Base-by-base conservation (phyloP, 2,329 filamentous ascomycete genomes). In the Colletotrichum trifolii region DNA sequence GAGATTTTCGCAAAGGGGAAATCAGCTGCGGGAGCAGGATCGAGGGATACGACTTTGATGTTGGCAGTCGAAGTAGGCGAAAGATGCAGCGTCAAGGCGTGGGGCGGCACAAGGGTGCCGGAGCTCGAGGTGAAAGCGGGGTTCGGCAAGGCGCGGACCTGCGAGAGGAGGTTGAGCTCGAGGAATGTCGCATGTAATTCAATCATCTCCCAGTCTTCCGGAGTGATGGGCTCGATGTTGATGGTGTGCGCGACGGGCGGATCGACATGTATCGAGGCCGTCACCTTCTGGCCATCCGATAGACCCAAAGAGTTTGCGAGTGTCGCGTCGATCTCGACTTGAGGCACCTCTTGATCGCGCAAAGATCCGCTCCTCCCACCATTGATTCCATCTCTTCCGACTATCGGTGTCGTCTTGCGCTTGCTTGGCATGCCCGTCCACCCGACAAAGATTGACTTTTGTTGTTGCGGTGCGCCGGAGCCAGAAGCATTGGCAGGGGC, bases 371-470 rank as follows among this genome's bases (percentile, higher is more conserved):
- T 83, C 67, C 88, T 83, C 39, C 81, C 80, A 25, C 86, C 83
- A 69, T 81, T 87, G 70, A 94, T 85, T 1, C 92, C 91, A 73
- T 96, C 91, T 70, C 90, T 88, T 61, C 87, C 85, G 35, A 96
- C 88, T 35, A 94, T 85, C 1, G 92, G 87, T 11, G 89, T 87
- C 70, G 91, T 81, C 76, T 89, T 91, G 73, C 92, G 89, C 84
- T 94, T 96, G 82, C 94, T 97, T 69, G 94, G 91, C 93, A 99
- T 96, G 71, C 96, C 96, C 10, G 96, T 97, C 96, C 96, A 99
- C 76, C 96, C 96, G 65, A 97, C 84, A 75, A 91, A 99, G 71
- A 96, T 84, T 52, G 92, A 96, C 73, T 85, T 25, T 25, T 25
- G 87, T 71, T 88, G 87, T 57, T 81, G 78, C 7, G 81, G 75